Conservation (phyloP, 192 early-diverging fungal genomes). For the Pilaira anomala region DNA sequence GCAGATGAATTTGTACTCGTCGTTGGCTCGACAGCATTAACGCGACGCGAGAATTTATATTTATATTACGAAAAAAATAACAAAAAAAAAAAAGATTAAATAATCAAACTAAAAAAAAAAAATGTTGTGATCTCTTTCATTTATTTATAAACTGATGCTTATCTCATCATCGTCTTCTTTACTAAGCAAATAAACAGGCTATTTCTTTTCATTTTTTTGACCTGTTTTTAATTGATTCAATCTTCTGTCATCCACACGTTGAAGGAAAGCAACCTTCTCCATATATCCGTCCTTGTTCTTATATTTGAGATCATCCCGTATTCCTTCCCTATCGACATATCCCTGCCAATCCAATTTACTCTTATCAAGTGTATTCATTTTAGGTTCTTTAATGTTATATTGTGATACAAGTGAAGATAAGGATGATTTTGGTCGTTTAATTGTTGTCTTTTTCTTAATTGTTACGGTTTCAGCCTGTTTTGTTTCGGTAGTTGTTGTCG, state of each 20-base stretch:
- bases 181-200: neutral
- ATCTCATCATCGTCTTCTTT: too few relatives aligned
- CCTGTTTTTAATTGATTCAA: constrained; percentile 45
- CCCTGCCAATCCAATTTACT: constrained; percentile 67
- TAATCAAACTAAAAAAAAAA: constrained; percentile 1
- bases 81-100: too few relatives aligned
- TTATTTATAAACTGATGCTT: neutral
- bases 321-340: constrained; percentile 61
- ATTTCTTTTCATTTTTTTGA: constrained; percentile 27
- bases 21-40: too few relatives aligned
- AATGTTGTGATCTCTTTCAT: neutral
- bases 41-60: too few relatives aligned
- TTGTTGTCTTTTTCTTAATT: constrained; percentile 7
- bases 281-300: constrained; percentile 71
- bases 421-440: constrained; percentile 33
- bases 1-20: too few relatives aligned
- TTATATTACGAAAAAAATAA: too few relatives aligned
- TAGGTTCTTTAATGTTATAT: constrained; percentile 51
- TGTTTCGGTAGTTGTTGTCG: neutral
- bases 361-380: constrained; percentile 68
- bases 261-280: constrained; percentile 67
- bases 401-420: constrained; percentile 31
- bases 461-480: neutral
- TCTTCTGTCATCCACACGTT: constrained; percentile 60
- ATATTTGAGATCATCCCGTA: constrained; percentile 59